Evolutionary conservation across 164 flowering plant genomes (phyloP).

Genomic region (Stephania yunnanensis): DNA sequence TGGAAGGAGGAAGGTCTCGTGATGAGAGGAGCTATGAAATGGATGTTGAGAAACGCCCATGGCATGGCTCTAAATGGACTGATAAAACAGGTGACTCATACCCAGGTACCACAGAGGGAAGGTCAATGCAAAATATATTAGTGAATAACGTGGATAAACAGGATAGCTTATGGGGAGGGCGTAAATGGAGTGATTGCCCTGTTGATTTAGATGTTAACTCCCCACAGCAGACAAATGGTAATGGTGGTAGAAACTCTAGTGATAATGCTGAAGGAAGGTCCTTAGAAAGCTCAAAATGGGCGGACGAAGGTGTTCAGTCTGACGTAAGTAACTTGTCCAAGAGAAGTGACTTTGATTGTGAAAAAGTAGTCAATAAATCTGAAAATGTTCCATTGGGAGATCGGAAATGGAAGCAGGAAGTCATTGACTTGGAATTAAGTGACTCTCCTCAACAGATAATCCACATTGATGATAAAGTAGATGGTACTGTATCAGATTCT

Average conservation of each 20-base stretch:
- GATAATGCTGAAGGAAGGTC: background rate
- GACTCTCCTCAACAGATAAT: slow-evolving; percentile 7
- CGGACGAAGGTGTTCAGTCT: slow-evolving; percentile 1
- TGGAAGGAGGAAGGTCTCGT: slow-evolving; percentile 25
- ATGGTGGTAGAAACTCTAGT: slow-evolving; percentile 8
- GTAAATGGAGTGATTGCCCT: slow-evolving; percentile 12
- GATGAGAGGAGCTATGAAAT: slow-evolving; percentile 22
- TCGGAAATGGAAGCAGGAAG: background rate
- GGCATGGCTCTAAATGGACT: slow-evolving; percentile 6
- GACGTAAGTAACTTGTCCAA: background rate
- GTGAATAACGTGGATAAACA: background rate
- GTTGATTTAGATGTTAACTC: slow-evolving; percentile 15
- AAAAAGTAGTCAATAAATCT: background rate
- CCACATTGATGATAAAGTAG: background rate
- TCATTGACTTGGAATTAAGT: background rate
- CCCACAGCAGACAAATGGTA: background rate
- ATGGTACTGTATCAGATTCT: background rate
- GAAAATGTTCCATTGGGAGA: background rate
- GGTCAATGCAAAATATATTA: background rate
- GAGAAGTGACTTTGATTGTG: slow-evolving; percentile 9
- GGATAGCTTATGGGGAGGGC: slow-evolving; percentile 4
- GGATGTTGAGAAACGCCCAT: slow-evolving; percentile 13
- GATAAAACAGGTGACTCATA: slow-evolving; percentile 1
- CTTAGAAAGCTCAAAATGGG: slow-evolving; percentile 14
- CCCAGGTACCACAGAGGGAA: background rate